phyloP scores from a whole-genome alignment of 225 moss, liverwort and hornwort species.

The Anthoceros angustus region DNA sequence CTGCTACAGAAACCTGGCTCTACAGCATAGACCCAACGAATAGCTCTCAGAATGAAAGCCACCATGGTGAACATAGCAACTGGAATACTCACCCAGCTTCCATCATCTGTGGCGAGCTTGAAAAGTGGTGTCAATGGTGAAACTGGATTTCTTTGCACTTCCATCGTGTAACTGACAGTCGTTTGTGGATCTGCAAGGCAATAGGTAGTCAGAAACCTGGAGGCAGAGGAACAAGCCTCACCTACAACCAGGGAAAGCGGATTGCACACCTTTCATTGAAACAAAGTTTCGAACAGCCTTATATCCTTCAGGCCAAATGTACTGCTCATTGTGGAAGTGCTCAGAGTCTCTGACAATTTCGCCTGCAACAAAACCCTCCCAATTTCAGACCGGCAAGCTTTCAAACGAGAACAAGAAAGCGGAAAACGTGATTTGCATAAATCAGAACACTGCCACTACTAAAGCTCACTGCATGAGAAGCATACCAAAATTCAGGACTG shows the following conservation, averaged over 20 bases:
- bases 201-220: neutral
- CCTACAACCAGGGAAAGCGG: neutral
- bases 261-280: constrained; percentile 45
- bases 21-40: no score
- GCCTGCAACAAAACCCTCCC: constrained; percentile 17
- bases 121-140: constrained; percentile 51
- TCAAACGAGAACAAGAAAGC: neutral
- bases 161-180: constrained; percentile 66
- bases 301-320: constrained; percentile 97
- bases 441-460: neutral
- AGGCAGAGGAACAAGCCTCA: neutral
- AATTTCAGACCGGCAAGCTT: neutral
- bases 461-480: neutral
- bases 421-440: neutral
- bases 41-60: neutral
- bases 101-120: constrained; percentile 72
- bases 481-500: constrained; percentile 40
- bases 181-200: constrained; percentile 36
- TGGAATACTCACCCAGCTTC: constrained; percentile 23
- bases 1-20: no score
- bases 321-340: constrained; percentile 88
- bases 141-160: constrained; percentile 61
- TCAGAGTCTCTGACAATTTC: constrained; percentile 81
- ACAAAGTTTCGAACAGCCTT: constrained; percentile 59
- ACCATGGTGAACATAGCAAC: neutral